These are phyloP conservation scores for Kodamaea arcana DNA, from an alignment of 1,139 yeast genomes.

Conservation along the genomic window DNA sequence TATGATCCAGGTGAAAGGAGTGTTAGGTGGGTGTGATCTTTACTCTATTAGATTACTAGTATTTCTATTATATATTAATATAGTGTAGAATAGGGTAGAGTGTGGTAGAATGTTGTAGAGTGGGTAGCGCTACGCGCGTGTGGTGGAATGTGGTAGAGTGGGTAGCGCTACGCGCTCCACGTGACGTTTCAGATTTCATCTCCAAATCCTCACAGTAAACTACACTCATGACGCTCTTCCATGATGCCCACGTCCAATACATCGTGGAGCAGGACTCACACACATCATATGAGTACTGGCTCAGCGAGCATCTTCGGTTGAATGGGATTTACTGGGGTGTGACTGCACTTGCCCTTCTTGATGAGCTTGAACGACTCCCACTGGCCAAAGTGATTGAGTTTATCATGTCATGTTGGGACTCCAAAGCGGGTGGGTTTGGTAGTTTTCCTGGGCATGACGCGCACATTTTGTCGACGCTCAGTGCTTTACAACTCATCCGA, in stretches of 20 bases:
- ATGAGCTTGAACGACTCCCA: conserved; percentile 51
- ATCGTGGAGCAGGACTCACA: conserved; percentile 37
- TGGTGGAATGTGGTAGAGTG: too few species aligned
- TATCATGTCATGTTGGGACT: conserved; percentile 65
- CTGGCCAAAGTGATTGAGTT: conserved; percentile 59
- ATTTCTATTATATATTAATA: too few species aligned
- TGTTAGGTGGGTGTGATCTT: too few species aligned
- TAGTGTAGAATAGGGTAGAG: too few species aligned
- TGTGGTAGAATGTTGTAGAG: too few species aligned
- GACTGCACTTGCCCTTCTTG: conserved; percentile 65
- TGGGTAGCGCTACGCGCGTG: too few species aligned
- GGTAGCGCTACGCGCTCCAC: too few species aligned
- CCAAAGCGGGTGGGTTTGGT: conserved; percentile 74
- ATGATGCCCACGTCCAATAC: conserved; percentile 31
- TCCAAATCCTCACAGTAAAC: neutral
- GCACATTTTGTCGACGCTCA: conserved; percentile 80
- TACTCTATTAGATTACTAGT: too few species aligned
- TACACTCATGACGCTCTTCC: conserved; percentile 21
- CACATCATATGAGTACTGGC: conserved; percentile 69
- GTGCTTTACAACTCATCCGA: conserved; percentile 76
- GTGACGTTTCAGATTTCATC: too few species aligned
- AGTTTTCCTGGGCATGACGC: conserved; percentile 89
- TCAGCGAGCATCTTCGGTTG: conserved; percentile 83
- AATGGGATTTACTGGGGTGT: conserved; percentile 97
- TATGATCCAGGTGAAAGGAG: conserved; percentile 58